These are phyloP conservation scores for Cercospora zeae-maydis DNA, from an alignment of 2,329 filamentous ascomycete genomes.

Conservation along the genomic window DNA sequence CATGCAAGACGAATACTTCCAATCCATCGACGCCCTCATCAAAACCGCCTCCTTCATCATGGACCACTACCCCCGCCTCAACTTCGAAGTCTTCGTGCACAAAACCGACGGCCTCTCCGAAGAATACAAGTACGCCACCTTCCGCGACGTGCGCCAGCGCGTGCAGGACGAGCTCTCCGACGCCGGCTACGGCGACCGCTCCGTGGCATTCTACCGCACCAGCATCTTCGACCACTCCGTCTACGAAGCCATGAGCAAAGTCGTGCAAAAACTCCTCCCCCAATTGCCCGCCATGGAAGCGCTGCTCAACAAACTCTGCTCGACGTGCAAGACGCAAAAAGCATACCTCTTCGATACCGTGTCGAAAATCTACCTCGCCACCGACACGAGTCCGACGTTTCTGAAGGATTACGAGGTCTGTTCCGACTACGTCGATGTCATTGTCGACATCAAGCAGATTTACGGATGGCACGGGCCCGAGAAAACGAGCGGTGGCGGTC, in stretches of 20 bases:
- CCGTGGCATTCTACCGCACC: slow-evolving; percentile 91
- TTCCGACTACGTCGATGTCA: slow-evolving; percentile 97
- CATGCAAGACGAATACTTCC: slow-evolving; percentile 94
- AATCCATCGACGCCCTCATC: slow-evolving; percentile 83
- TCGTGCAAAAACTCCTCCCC: slow-evolving; percentile 95
- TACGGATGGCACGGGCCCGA: slow-evolving; percentile 65
- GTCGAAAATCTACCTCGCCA: slow-evolving; percentile 98
- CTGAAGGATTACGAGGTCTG: slow-evolving; percentile 98
- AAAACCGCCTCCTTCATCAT: slow-evolving; percentile 85
- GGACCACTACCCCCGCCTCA: slow-evolving; percentile 84
- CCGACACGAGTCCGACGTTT: slow-evolving; percentile 86
- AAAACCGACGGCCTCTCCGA: slow-evolving; percentile 97
- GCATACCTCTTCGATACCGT: slow-evolving; percentile 96
- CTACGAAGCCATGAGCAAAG: slow-evolving; percentile 96
- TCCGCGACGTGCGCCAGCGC: slow-evolving; percentile 91
- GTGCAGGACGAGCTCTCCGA: slow-evolving; percentile 96
- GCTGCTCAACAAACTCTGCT: slow-evolving; percentile 88
- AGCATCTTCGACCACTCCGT: slow-evolving; percentile 98
- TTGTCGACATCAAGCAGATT: slow-evolving; percentile 93
- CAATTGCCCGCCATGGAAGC: slow-evolving; percentile 89
- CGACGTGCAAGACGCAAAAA: slow-evolving; percentile 93
- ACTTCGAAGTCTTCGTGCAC: slow-evolving; percentile 98
- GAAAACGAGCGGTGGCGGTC: background rate
- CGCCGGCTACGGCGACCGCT: slow-evolving; percentile 86
- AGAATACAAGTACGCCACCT: slow-evolving; percentile 93